A percentile compares a stretch with the other conserved stretches of the same genome.
Conservation (phyloP, 2,329 filamentous ascomycete species). For the Chaetomiaceae sp. region DNA sequence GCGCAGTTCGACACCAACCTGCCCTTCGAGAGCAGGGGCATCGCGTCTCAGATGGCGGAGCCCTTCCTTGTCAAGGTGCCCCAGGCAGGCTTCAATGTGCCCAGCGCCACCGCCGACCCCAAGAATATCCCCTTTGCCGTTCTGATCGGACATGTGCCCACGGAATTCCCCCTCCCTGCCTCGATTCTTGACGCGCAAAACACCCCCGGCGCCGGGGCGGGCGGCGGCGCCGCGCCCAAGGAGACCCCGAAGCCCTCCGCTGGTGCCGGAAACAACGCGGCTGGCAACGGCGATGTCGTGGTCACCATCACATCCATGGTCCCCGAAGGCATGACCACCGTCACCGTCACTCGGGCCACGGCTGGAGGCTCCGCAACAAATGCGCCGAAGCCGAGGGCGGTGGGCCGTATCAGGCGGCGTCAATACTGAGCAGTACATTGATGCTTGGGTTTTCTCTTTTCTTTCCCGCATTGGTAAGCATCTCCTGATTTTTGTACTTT, state of each 20-base stretch:
- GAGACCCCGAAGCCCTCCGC: not conserved
- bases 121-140: slow-evolving; percentile 19
- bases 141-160: slow-evolving; percentile 15
- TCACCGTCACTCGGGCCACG: slow-evolving; percentile 26
- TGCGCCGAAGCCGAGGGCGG: not conserved
- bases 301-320: slow-evolving; percentile 41
- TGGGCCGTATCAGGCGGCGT: not conserved
- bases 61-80: slow-evolving; percentile 42
- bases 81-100: slow-evolving; percentile 22
- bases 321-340: slow-evolving; percentile 27
- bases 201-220: slow-evolving; percentile 4
- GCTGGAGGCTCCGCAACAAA: not conserved
- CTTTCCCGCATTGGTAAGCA: not conserved
- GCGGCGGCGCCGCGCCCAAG: slow-evolving; percentile 9
- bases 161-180: slow-evolving; percentile 3
- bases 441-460: not conserved
- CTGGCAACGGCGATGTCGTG: slow-evolving; percentile 14
- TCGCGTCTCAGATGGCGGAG: slow-evolving; percentile 41
- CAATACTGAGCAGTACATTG: not conserved
- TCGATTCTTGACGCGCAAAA: slow-evolving; percentile 3
- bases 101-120: slow-evolving; percentile 16
- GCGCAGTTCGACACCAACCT: slow-evolving; percentile 34
- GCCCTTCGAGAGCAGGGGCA: slow-evolving; percentile 40
- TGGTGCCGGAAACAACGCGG: not conserved
- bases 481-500: not conserved